A percentile compares a stretch with the other conserved stretches of the same genome.
Evolutionary conservation across 1,284 basidiomycete species (phyloP).

Genomic region (Mycosarcoma mackinlayi): DNA sequence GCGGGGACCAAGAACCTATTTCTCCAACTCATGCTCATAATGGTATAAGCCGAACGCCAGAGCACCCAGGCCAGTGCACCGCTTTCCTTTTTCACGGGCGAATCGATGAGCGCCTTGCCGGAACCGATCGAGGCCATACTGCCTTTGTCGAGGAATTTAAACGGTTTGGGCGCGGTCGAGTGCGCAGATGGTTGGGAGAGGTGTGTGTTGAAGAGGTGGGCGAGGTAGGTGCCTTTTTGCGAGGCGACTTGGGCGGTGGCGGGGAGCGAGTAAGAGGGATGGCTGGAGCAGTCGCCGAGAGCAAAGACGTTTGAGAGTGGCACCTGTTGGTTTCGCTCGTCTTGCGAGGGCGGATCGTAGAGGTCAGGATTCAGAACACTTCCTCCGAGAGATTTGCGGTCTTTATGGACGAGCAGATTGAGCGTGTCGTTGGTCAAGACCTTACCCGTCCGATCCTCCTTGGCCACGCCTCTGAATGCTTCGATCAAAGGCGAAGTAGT

Average conservation of each 20-base stretch:
- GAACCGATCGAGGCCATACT: slow-evolving; percentile 84
- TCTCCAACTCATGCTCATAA: slow-evolving; percentile 77
- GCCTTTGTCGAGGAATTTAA: slow-evolving; percentile 79
- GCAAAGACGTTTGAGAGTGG: slow-evolving; percentile 54
- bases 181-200: not conserved
- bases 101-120: slow-evolving; percentile 71
- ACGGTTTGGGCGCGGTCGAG: slow-evolving; percentile 62
- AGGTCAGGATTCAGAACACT: not conserved
- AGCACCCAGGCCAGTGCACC: slow-evolving; percentile 77
- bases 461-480: slow-evolving; percentile 74
- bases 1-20: slow-evolving; percentile 72
- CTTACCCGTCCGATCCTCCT: slow-evolving; percentile 76
- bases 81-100: slow-evolving; percentile 69
- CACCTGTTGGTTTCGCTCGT: not conserved
- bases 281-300: slow-evolving; percentile 80
- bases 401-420: slow-evolving; percentile 13
- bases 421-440: slow-evolving; percentile 68
- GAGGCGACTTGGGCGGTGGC: slow-evolving; percentile 69
- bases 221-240: slow-evolving; percentile 64
- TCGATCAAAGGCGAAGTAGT: slow-evolving; percentile 81
- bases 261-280: slow-evolving; percentile 69
- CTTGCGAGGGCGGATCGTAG: not conserved
- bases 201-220: slow-evolving; percentile 48
- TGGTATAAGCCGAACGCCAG: slow-evolving; percentile 83
- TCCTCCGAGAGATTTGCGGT: not conserved